Evolutionary conservation across 352 stramenopile genomes (phyloP).

Genomic region (Phytopythium sindhum): DNA sequence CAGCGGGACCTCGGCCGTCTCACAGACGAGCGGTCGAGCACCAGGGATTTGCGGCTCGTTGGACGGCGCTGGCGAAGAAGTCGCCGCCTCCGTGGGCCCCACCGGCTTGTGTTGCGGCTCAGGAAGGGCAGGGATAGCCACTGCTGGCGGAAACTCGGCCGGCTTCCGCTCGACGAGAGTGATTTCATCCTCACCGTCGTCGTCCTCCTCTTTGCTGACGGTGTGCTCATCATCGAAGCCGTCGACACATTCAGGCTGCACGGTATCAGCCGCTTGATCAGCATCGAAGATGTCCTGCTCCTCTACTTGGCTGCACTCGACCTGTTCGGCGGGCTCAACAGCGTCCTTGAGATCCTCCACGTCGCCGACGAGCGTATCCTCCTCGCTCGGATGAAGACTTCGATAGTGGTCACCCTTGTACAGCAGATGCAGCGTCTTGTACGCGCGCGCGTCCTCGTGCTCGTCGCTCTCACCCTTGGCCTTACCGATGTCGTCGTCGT

Average conservation of each 20-base stretch:
- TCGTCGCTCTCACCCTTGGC: constrained; percentile 9
- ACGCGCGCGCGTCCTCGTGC: constrained; percentile 7
- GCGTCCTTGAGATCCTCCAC: neutral
- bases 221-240: neutral
- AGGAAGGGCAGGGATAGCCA: neutral
- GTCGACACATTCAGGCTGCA: neutral
- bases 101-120: neutral
- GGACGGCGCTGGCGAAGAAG: neutral
- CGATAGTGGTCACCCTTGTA: constrained; percentile 51
- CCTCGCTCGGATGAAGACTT: constrained; percentile 33
- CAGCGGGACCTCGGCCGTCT: constrained; percentile 11
- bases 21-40: neutral
- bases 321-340: neutral
- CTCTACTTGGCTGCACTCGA: neutral
- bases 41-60: neutral
- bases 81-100: neutral
- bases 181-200: neutral
- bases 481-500: constrained; percentile 22
- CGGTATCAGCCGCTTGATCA: neutral
- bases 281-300: neutral
- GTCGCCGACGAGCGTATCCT: constrained; percentile 8
- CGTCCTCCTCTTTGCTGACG: neutral
- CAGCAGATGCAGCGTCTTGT: constrained; percentile 43
- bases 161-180: neutral
- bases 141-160: neutral